Evolutionary conservation across 2,329 filamentous ascomycete species (phyloP).

Genomic region (Hymenoscyphus salicellus): DNA sequence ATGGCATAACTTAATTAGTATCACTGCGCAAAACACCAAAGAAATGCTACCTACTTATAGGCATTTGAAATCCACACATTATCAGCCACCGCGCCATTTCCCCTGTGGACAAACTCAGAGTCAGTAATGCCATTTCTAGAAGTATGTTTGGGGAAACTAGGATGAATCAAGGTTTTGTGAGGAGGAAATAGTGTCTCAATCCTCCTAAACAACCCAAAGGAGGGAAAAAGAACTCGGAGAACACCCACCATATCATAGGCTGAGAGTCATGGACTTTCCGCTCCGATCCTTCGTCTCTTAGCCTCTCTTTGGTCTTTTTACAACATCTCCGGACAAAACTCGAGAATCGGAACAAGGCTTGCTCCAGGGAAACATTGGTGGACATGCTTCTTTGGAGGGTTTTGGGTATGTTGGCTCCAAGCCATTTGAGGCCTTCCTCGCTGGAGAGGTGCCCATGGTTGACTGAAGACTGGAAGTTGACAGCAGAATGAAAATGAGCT

Average conservation of each 20-base stretch:
- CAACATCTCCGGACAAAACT: conserved; percentile 10
- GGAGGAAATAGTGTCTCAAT: no score
- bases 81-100: conserved; percentile 21
- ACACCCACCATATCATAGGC: conserved; percentile 21
- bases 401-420: conserved; percentile 14
- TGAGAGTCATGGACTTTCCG: conserved; percentile 7
- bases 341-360: conserved; percentile 15
- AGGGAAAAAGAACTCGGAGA: no score
- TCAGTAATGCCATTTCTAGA: no score
- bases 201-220: no score
- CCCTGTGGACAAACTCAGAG: no score
- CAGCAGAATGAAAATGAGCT: conserved; percentile 10
- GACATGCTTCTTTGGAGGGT: conserved; percentile 17
- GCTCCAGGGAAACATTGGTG: conserved; percentile 3
- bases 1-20: background rate
- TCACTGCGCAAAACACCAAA: background rate
- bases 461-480: conserved; percentile 18
- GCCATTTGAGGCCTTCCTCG: conserved; percentile 11
- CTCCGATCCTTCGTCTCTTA: conserved; percentile 5
- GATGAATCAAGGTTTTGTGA: no score
- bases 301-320: conserved; percentile 5
- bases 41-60: background rate
- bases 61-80: conserved; percentile 21
- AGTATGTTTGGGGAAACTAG: no score
- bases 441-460: conserved; percentile 6